These are phyloP conservation scores for Heimioporus sp. DNA, from an alignment of 768 basidiomycete genomes.

Conservation along the genomic window DNA sequence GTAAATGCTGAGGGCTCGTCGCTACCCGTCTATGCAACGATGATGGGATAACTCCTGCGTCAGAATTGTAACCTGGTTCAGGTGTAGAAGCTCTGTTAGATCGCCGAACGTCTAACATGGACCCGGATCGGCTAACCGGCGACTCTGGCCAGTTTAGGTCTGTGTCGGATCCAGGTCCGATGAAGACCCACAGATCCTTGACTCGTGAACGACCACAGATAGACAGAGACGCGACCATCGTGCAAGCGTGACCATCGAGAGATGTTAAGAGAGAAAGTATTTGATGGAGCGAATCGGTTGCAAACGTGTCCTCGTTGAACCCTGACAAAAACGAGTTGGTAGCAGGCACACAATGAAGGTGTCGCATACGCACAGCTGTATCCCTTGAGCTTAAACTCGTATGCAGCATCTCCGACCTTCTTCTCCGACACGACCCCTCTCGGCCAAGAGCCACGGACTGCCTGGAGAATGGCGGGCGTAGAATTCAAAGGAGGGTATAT, in stretches of 20 bases:
- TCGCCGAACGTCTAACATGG: conserved; percentile 35
- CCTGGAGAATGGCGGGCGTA: conserved; percentile 79
- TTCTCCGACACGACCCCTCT: conserved; percentile 76
- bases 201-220: conserved; percentile 67
- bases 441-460: conserved; percentile 76
- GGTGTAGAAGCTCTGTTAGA: conserved; percentile 34
- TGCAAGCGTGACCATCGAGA: conserved; percentile 66
- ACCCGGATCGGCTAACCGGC: conserved; percentile 34
- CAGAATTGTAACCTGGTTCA: conserved; percentile 24
- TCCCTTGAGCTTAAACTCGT: conserved; percentile 80
- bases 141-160: conserved; percentile 35
- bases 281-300: conserved; percentile 68
- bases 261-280: conserved; percentile 66
- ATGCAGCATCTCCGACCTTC: conserved; percentile 68
- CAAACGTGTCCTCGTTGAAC: conserved; percentile 78
- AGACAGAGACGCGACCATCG: conserved; percentile 67
- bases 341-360: conserved; percentile 11
- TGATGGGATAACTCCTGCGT: conserved; percentile 22
- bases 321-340: conserved; percentile 41
- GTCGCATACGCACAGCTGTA: conserved; percentile 60
- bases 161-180: conserved; percentile 45
- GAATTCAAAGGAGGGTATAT: conserved; percentile 73
- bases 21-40: conserved; percentile 32
- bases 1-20: conserved; percentile 28
- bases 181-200: conserved; percentile 80